Evolutionary conservation across 2,329 filamentous ascomycete genomes (phyloP).

Genomic region (Conoideocrella luteorostrata): DNA sequence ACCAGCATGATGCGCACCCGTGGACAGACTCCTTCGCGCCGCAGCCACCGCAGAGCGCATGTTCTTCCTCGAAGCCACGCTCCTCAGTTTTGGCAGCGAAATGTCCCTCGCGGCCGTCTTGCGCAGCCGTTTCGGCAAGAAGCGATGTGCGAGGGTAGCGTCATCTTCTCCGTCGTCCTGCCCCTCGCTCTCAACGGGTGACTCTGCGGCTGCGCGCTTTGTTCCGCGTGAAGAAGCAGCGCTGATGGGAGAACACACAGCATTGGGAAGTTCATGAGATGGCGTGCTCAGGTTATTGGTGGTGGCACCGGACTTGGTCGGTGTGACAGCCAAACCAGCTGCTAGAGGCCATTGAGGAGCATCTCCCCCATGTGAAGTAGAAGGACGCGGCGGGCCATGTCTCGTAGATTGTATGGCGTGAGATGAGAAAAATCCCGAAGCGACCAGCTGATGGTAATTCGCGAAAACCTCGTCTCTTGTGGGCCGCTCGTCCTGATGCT

Average conservation of each 20-base stretch:
- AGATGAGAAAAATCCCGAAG: conserved; percentile 51
- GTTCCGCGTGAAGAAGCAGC: conserved; percentile 37
- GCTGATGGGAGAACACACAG: conserved; percentile 27
- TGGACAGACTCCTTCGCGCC: conserved; percentile 1
- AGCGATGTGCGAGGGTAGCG: conserved; percentile 15
- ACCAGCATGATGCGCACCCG: neutral
- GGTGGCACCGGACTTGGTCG: no score
- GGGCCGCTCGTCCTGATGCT: conserved; percentile 19
- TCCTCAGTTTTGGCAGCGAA: conserved; percentile 25
- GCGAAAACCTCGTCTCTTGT: conserved; percentile 46
- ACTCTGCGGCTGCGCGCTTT: conserved; percentile 38
- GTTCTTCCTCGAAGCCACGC: conserved; percentile 17
- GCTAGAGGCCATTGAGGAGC: conserved; percentile 22
- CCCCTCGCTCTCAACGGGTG: conserved; percentile 18
- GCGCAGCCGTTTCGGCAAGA: conserved; percentile 39
- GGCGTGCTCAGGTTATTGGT: neutral
- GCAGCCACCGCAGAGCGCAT: conserved; percentile 4
- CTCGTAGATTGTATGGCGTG: conserved; percentile 53
- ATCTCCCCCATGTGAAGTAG: conserved; percentile 13
- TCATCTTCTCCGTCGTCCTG: conserved; percentile 13
- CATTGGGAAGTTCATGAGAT: conserved; percentile 14
- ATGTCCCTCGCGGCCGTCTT: conserved; percentile 43
- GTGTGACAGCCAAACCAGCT: no score
- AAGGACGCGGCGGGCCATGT: conserved; percentile 12
- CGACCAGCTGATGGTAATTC: conserved; percentile 51